These are phyloP conservation scores for Brassica incana DNA, from an alignment of 345 rosid genomes.

Conservation along the genomic window DNA sequence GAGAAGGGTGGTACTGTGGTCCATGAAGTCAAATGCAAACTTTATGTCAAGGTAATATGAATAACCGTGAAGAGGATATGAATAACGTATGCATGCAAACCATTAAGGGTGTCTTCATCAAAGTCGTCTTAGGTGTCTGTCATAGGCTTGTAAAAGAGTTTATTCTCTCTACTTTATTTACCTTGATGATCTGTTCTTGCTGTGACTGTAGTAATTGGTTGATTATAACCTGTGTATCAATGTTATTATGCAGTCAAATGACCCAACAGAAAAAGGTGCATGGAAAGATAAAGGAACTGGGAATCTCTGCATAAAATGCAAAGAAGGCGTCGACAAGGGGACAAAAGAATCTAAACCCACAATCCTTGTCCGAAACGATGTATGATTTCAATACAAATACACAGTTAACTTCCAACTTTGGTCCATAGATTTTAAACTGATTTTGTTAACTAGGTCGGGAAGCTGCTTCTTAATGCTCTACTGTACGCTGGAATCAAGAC, in stretches of 20 bases:
- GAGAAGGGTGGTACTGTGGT: slow-evolving; percentile 77
- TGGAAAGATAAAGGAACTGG: slow-evolving; percentile 99
- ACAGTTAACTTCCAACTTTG: background rate
- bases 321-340: slow-evolving; percentile 80
- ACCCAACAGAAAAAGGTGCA: slow-evolving; percentile 71
- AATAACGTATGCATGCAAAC: background rate
- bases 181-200: background rate
- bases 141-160: background rate
- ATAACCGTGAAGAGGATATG: background rate
- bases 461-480: slow-evolving; percentile 81
- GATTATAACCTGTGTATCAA: background rate
- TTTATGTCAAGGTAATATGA: slow-evolving; percentile 76
- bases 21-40: slow-evolving; percentile 97
- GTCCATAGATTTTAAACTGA: slow-evolving; percentile 7
- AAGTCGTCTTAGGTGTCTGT: slow-evolving; percentile 8
- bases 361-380: slow-evolving; percentile 81
- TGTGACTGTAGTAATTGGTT: slow-evolving; percentile 2
- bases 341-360: slow-evolving; percentile 89
- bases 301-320: slow-evolving; percentile 82
- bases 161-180: background rate
- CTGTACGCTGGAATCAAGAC: slow-evolving; percentile 89
- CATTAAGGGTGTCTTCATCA: background rate
- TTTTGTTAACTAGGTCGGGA: slow-evolving; percentile 64
- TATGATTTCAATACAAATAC: slow-evolving; percentile 39
- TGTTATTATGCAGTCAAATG: slow-evolving; percentile 57